Evolutionary conservation across 176 grass and related monocot genomes (phyloP), one percentile per base, ranked within the genome.

Genomic region (Cenchrus purpureus): DNA sequence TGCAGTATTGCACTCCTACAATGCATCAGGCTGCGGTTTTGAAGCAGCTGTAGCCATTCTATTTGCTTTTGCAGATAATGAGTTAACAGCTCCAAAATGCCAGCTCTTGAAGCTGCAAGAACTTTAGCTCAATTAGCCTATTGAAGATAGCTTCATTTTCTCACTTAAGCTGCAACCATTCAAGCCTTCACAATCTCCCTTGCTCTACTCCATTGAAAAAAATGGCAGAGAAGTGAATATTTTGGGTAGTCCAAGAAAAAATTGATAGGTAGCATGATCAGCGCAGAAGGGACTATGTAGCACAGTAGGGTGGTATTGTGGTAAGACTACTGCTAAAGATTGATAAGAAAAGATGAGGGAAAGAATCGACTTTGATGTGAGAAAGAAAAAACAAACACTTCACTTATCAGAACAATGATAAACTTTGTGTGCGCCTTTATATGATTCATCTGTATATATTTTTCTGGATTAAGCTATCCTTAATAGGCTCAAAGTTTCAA

Each of bases 211-310:
- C 17, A 45, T 51, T 65, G 65, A 15, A 55, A 7, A 68, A 7
- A 73, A 6, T 28, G 28, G 81, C 5, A n/a, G 28, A 83, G 10
- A 51, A 63, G 2, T 20, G 2, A 67, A 63, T 86, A 44, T 64
- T 71, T 79, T 34, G 9, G 54, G 56, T 64, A 28, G 22, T 22
- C 15, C 4, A 86, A 53, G 31, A 62, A 63, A 32, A 58, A 51
- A 60, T 37, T 61, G 65, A 73, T 55, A 16, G 17, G 67, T 58
- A 80, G 50, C 80, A 57, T 57, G 31, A 65, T 63, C 17, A 65
- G n/a, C 50, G 7, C 32, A 28, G 14, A n/a, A 80, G 19, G n/a
- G 51, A 53, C 11, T 60, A 51, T 66, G 49, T 22, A 12, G 48
- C 29, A 22, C 7, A 55, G 11, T 6, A 10, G 37, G 34, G 10